These are phyloP conservation scores for Pleurotus pulmonarius DNA, from an alignment of 768 basidiomycete genomes.

Conservation along the genomic window DNA sequence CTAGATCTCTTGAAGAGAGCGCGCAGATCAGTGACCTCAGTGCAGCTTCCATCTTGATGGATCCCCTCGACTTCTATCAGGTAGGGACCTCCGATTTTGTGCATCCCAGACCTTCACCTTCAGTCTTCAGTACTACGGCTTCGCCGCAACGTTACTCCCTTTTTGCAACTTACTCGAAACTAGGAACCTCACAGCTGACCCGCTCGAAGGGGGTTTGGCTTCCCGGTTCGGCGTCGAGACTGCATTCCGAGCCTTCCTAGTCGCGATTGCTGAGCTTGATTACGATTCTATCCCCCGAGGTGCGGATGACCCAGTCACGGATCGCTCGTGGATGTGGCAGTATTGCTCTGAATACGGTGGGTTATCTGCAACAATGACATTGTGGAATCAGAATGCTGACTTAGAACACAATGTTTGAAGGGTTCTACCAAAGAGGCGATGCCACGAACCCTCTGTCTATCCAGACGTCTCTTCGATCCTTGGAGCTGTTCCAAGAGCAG, in stretches of 20 bases:
- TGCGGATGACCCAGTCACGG: conserved; percentile 38
- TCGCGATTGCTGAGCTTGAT: conserved; percentile 38
- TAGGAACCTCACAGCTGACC: conserved; percentile 31
- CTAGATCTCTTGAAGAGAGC: conserved; percentile 27
- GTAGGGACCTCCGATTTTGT: conserved; percentile 17
- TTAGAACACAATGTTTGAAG: conserved; percentile 14
- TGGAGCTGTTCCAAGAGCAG: conserved; percentile 41
- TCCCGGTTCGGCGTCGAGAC: conserved; percentile 27
- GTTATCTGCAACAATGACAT: not conserved
- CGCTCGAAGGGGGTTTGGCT: conserved; percentile 35
- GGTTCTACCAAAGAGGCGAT: conserved; percentile 47
- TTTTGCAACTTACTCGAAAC: conserved; percentile 49
- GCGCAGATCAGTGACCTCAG: conserved; percentile 32
- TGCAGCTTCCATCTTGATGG: conserved; percentile 44
- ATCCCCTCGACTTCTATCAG: conserved; percentile 45
- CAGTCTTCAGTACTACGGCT: conserved; percentile 39
- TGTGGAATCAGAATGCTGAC: not conserved
- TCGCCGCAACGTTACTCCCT: conserved; percentile 36
- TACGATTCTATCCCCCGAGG: conserved; percentile 39
- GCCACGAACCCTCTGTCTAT: conserved; percentile 41
- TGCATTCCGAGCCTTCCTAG: conserved; percentile 37
- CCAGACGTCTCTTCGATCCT: conserved; percentile 41
- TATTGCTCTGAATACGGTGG: conserved; percentile 50
- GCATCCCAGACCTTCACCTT: too few relatives aligned
- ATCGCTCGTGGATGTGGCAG: conserved; percentile 50